Evolutionary conservation across 768 basidiomycete species (phyloP).

Genomic region (Collybia sordida): DNA sequence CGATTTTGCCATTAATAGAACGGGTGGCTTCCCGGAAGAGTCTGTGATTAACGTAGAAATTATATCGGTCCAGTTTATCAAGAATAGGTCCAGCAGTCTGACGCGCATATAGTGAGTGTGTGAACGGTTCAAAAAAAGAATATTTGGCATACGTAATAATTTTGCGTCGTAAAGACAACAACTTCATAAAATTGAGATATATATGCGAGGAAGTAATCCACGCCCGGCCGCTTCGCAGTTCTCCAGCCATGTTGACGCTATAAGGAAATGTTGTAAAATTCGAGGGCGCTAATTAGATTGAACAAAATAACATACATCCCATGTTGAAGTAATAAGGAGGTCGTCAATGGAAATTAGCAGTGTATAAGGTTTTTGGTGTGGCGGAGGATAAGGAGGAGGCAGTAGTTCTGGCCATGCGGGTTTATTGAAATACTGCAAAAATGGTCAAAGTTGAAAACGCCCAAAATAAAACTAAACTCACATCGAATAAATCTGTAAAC

Average conservation of each 20-base stretch:
- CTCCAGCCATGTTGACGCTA: constrained; percentile 95
- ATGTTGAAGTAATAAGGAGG: constrained; percentile 85
- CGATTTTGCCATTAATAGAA: constrained; percentile 75
- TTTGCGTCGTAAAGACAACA: constrained; percentile 91
- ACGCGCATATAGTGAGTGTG: neutral
- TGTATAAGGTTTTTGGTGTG: constrained; percentile 89
- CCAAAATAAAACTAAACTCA: constrained; percentile 32
- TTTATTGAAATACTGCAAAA: constrained; percentile 80
- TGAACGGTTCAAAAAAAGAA: neutral
- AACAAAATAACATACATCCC: constrained; percentile 75
- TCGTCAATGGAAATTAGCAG: constrained; percentile 91
- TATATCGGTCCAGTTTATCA: constrained; percentile 93
- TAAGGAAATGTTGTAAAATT: neutral
- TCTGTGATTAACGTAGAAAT: constrained; percentile 83
- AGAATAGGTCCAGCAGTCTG: constrained; percentile 87
- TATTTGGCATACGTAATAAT: constrained; percentile 71
- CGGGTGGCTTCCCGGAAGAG: constrained; percentile 94
- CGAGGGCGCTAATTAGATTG: constrained; percentile 1
- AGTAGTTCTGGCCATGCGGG: constrained; percentile 92
- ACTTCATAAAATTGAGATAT: constrained; percentile 98
- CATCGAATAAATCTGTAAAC: constrained; percentile 67
- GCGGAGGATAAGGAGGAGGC: constrained; percentile 79
- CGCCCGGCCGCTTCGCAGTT: constrained; percentile 95
- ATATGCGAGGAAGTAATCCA: constrained; percentile 97
- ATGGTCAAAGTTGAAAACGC: neutral